Conservation (phyloP, 257 asterid species). For the Ehretia macrophylla region DNA sequence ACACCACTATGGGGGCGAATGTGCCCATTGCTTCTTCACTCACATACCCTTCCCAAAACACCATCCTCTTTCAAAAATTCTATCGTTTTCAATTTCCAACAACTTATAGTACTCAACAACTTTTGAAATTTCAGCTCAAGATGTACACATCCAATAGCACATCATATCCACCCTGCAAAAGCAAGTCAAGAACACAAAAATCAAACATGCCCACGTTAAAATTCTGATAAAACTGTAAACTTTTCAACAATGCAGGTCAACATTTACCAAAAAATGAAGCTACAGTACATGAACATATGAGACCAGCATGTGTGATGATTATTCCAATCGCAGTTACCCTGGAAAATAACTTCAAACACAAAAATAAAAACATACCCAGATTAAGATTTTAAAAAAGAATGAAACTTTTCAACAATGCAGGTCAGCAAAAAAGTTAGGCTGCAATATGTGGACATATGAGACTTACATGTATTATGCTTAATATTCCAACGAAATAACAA, state of each 20-base stretch:
- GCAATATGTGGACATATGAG: too few relatives aligned
- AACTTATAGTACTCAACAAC: neutral
- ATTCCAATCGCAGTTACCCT: neutral
- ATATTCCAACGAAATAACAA: too few relatives aligned
- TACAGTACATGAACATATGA: too few relatives aligned
- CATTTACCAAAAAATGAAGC: too few relatives aligned
- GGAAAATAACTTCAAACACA: neutral
- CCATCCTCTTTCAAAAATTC: slow-evolving; percentile 45
- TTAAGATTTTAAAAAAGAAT: neutral
- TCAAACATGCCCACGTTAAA: neutral
- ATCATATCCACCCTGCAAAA: slow-evolving; percentile 2
- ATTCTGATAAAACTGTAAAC: neutral
- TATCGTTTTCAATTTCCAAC: neutral
- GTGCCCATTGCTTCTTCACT: slow-evolving; percentile 92
- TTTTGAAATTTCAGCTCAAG: slow-evolving; percentile 29
- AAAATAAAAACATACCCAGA: neutral
- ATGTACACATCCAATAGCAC: slow-evolving; percentile 22
- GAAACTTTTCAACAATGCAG: neutral
- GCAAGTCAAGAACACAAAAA: neutral
- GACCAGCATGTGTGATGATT: too few relatives aligned
- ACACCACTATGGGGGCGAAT: slow-evolving; percentile 81
- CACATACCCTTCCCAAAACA: slow-evolving; percentile 78
- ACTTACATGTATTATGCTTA: too few relatives aligned
- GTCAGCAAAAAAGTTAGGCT: neutral
- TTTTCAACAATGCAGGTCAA: neutral